phyloP scores from a whole-genome alignment of 371 early-diverging fungal genomes.

The Syncephalis fuscata region DNA sequence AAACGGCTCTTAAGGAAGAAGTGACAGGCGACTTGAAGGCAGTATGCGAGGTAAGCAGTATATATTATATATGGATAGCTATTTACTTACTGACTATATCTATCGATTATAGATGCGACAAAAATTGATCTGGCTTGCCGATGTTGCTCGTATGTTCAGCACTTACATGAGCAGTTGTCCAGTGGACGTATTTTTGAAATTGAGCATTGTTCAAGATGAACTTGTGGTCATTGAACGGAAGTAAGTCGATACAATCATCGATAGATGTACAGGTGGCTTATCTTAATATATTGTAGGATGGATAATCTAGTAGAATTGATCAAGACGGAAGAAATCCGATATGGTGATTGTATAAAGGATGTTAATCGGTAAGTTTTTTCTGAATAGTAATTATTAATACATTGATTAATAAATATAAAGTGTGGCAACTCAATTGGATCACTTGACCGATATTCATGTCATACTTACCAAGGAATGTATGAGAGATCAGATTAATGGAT shows the following conservation, averaged over 20 bases:
- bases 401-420: conserved; percentile 8
- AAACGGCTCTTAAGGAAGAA: conserved; percentile 32
- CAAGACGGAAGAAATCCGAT: not conserved
- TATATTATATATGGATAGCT: too few species aligned
- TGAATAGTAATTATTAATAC: not conserved
- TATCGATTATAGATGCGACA: conserved; percentile 46
- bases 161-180: conserved; percentile 45
- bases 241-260: too few species aligned
- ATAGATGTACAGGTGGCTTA: too few species aligned
- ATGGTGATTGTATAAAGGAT: conserved; percentile 1
- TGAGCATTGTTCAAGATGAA: conserved; percentile 53
- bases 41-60: conserved; percentile 33
- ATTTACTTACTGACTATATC: too few species aligned
- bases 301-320: not conserved
- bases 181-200: conserved; percentile 40
- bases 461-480: conserved; percentile 15
- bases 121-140: conserved; percentile 49
- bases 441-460: conserved; percentile 40
- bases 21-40: conserved; percentile 28
- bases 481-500: conserved; percentile 31
- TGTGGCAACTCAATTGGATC: conserved; percentile 44
- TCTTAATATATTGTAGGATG: conserved; percentile 4
- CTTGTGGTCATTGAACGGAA: conserved; percentile 47
- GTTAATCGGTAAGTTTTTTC: not conserved
- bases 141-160: conserved; percentile 43